A percentile compares a stretch with the other conserved stretches of the same genome.
Evolutionary conservation across 305 asterid genomes (phyloP).

Genomic region (Nicotiana rustica): DNA sequence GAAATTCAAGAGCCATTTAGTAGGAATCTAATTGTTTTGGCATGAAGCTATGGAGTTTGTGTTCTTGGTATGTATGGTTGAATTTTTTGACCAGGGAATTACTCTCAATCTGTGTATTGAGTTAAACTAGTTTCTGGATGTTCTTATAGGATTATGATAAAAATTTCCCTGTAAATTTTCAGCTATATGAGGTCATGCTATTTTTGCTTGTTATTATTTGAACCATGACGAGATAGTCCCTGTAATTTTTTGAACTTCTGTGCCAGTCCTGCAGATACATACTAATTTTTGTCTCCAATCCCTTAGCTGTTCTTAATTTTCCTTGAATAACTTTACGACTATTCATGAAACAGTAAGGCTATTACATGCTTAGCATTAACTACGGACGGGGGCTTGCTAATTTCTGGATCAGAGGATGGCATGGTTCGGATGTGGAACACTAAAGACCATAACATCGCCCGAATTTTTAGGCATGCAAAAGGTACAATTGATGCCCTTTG

Average conservation of each 20-base stretch:
- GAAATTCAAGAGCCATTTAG: neutral
- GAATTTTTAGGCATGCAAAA: conserved; percentile 71
- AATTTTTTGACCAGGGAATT: neutral
- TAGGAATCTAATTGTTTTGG: conserved; percentile 22
- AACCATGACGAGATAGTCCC: neutral
- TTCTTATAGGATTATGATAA: neutral
- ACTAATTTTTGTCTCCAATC: neutral
- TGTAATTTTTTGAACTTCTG: conserved; percentile 1
- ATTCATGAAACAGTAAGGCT: conserved; percentile 72
- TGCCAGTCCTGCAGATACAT: conserved; percentile 20
- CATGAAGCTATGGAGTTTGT: neutral
- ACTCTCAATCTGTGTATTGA: neutral
- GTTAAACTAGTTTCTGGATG: conserved; percentile 2
- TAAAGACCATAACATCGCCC: conserved; percentile 63
- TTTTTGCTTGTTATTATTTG: neutral
- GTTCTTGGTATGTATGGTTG: conserved; percentile 9
- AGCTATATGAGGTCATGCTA: neutral
- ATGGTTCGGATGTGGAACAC: conserved; percentile 89
- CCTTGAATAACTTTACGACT: conserved; percentile 33
- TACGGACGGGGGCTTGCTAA: conserved; percentile 68
- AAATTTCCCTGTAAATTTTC: neutral
- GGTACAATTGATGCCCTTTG: conserved; percentile 49
- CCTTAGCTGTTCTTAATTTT: conserved; percentile 27
- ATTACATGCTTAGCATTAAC: conserved; percentile 83
- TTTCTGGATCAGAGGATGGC: conserved; percentile 94